Conservation (phyloP, 306 rosid genomes). For the Datisca glomerata region DNA sequence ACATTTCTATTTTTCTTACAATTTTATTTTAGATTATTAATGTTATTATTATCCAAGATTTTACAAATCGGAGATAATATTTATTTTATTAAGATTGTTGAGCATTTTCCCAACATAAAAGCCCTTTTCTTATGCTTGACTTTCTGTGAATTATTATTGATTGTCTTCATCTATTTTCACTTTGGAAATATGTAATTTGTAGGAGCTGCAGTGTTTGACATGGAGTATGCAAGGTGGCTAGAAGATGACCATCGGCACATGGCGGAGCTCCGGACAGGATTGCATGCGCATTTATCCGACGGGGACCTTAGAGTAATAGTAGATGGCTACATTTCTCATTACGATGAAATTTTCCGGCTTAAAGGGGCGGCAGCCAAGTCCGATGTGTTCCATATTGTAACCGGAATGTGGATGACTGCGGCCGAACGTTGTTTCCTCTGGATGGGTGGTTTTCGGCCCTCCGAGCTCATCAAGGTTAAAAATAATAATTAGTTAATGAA, state of each 20-base stretch:
- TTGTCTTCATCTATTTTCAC: too few relatives aligned
- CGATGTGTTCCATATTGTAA: conserved; percentile 76
- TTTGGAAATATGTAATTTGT: too few relatives aligned
- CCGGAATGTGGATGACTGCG: conserved; percentile 71
- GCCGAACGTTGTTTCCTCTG: conserved; percentile 91
- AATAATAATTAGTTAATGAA: not conserved
- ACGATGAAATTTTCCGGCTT: conserved; percentile 61
- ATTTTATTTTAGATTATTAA: too few relatives aligned
- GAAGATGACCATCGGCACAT: conserved; percentile 77
- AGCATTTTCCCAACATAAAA: too few relatives aligned
- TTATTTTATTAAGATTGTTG: too few relatives aligned
- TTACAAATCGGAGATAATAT: too few relatives aligned
- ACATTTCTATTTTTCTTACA: too few relatives aligned
- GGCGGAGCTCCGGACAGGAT: conserved; percentile 52
- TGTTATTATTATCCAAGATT: too few relatives aligned
- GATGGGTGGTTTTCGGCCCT: conserved; percentile 91
- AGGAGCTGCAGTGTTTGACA: conserved; percentile 90
- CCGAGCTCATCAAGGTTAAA: conserved; percentile 67
- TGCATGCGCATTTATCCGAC: conserved; percentile 53
- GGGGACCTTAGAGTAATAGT: conserved; percentile 42
- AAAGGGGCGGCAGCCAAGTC: conserved; percentile 62
- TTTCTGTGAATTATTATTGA: too few relatives aligned
- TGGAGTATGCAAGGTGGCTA: conserved; percentile 90
- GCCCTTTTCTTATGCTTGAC: too few relatives aligned
- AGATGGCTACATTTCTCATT: conserved; percentile 54